Percentiles rank a stretch among this genome's conserved stretches.
Conservation (phyloP, 2,329 filamentous ascomycete genomes). For the Catunica adiposa region DNA sequence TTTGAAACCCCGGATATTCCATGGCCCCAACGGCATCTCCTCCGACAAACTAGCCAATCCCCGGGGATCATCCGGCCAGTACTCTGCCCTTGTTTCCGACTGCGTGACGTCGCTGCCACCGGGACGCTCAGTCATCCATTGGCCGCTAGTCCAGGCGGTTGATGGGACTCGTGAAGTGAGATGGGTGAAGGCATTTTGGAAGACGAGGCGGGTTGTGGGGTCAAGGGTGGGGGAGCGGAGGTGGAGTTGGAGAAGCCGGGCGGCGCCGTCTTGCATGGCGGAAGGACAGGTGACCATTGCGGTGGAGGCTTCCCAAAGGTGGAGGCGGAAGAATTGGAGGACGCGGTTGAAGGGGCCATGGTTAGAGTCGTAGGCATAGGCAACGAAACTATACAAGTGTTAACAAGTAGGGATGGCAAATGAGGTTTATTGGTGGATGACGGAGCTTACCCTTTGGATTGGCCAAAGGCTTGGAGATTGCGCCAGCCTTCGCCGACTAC, state of each 20-base stretch:
- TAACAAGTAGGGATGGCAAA: background rate
- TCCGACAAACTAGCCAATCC: background rate
- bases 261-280: constrained; percentile 50
- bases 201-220: constrained; percentile 24
- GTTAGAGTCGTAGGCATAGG: constrained; percentile 40
- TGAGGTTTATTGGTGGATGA: background rate
- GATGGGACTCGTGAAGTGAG: constrained; percentile 34
- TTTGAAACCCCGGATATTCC: constrained; percentile 50
- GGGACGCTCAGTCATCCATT: constrained; percentile 62
- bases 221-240: constrained; percentile 21
- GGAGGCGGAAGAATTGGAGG: constrained; percentile 40
- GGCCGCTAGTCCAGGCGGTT: constrained; percentile 51
- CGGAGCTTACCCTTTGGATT: constrained; percentile 31
- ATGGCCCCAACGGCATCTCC: constrained; percentile 33
- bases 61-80: background rate
- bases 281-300: constrained; percentile 48
- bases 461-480: constrained; percentile 41
- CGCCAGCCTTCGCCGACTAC: constrained; percentile 53
- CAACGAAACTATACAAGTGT: constrained; percentile 30
- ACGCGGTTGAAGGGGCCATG: constrained; percentile 35
- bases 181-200: constrained; percentile 35
- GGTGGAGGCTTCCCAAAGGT: constrained; percentile 43
- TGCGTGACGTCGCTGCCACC: constrained; percentile 54
- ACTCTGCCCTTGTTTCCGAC: constrained; percentile 44
- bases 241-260: constrained; percentile 31